Evolutionary conservation across 1,284 basidiomycete genomes (phyloP), one percentile per base, ranked within the genome.

Genomic region (Trichosporon asahii): DNA sequence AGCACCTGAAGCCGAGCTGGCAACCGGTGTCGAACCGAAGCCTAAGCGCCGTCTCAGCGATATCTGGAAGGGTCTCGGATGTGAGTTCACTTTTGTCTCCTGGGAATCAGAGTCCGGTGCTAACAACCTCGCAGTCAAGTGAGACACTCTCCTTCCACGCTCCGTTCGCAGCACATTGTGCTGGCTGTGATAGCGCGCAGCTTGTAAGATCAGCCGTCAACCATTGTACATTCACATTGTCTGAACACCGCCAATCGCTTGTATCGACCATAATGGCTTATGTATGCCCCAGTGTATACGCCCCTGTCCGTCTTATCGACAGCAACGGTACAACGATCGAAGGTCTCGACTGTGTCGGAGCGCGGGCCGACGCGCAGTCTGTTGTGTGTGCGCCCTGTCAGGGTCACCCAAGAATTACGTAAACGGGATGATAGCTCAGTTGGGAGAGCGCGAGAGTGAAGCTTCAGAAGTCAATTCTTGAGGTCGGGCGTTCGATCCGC

Each of bases 391-490:
- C 18, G 40, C 15, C 40, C 6, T n/a, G n/a, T n/a, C n/a, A n/a
- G n/a, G n/a, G n/a, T n/a, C n/a, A n/a, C n/a, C 18, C 40, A 3
- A 18, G 40, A 25, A 23, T 53, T 53, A 53, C 57, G 29, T 61
- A 29, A 31, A 18, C n/a, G 57, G 57, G 57, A 61, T 61, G 57
- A 61, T 61, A 61, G 57, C 57, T 61, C 57, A 61, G 57, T 61
- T 61, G 57, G 57, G 57, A 61, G 57, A 61, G 57, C 57, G 57
- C 57, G 57, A 61, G 57, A 61, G 57, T 61, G 57, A 61, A 61
- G 57, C 57, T 61, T 61, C 57, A 61, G 57, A 61, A 61, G 57
- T 61, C 57, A 61, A 61, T 61, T 61, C 57, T 61, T 61, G 57
- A 61, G 57, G 57, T 61, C 57, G 57, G 57, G 57, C 57, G 57